Conservation (phyloP, 768 basidiomycete species). For the Hygrocybe punicea region DNA sequence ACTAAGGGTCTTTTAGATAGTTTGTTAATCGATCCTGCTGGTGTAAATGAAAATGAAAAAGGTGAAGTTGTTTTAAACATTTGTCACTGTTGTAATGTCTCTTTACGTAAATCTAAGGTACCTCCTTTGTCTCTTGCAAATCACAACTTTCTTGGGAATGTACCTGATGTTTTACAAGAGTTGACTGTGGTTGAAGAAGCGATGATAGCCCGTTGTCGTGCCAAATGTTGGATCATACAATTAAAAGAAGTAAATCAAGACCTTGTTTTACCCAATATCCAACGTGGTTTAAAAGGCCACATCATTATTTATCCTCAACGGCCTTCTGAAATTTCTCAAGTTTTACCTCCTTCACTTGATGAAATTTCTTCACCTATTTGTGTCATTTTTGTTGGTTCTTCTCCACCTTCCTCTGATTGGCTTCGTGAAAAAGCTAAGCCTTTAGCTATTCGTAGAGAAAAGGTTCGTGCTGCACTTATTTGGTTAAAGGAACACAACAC, state of each 20-base stretch:
- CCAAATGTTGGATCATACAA: constrained; percentile 38
- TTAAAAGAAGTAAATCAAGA: constrained; percentile 23
- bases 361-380: constrained; percentile 37
- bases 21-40: constrained; percentile 5
- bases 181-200: constrained; percentile 35
- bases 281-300: constrained; percentile 38
- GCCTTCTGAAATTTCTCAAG: constrained; percentile 21
- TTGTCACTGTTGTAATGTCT: constrained; percentile 21
- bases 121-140: constrained; percentile 35
- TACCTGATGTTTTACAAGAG: constrained; percentile 24
- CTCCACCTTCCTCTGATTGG: constrained; percentile 28
- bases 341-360: constrained; percentile 37
- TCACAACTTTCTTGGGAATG: constrained; percentile 25
- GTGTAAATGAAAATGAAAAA: background rate
- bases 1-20: background rate
- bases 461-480: constrained; percentile 29
- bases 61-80: constrained; percentile 5
- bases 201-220: constrained; percentile 37
- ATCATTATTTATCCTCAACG: constrained; percentile 41
- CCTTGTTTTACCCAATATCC: constrained; percentile 10
- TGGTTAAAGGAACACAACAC: constrained; percentile 40
- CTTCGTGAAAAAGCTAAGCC: constrained; percentile 34
- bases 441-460: constrained; percentile 28
- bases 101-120: constrained; percentile 10
- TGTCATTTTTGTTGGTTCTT: constrained; percentile 40